phyloP scores from a whole-genome alignment of 257 asterid species.

The Ilex asprella region DNA sequence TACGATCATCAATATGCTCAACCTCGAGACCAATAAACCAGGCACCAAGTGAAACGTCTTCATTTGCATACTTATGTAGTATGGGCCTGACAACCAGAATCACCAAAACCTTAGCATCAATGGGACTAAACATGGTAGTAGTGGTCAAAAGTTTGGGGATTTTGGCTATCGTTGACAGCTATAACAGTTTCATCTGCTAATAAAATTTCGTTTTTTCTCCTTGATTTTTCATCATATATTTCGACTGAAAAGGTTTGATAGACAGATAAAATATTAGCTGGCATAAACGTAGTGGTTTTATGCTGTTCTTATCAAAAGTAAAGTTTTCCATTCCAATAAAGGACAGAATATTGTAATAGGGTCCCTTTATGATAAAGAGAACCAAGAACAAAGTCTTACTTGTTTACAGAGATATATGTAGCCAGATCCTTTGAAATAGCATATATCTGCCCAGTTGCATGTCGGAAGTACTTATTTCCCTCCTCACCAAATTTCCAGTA shows the following conservation, averaged over 20 bases:
- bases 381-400: slow-evolving; percentile 20
- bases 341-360: too few species aligned
- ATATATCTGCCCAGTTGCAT: slow-evolving; percentile 63
- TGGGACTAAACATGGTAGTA: too few species aligned
- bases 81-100: slow-evolving; percentile 31
- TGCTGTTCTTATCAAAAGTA: too few species aligned
- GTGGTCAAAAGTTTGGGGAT: too few species aligned
- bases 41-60: slow-evolving; percentile 56
- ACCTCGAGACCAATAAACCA: slow-evolving; percentile 62
- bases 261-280: not conserved
- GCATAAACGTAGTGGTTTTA: too few species aligned
- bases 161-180: too few species aligned
- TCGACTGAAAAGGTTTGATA: not conserved
- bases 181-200: too few species aligned
- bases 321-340: too few species aligned
- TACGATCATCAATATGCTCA: slow-evolving; percentile 4
- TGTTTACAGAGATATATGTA: slow-evolving; percentile 32
- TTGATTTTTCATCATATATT: not conserved
- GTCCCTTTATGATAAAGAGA: not conserved
- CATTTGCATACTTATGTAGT: slow-evolving; percentile 57
- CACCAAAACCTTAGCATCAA: not conserved
- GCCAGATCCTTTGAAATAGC: slow-evolving; percentile 55
- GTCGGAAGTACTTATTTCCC: slow-evolving; percentile 56
- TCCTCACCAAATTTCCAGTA: slow-evolving; percentile 55
- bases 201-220: too few species aligned